These are phyloP conservation scores for Flaveria trinervia DNA, from an alignment of 129 eudicot species.

Conservation along the genomic window DNA sequence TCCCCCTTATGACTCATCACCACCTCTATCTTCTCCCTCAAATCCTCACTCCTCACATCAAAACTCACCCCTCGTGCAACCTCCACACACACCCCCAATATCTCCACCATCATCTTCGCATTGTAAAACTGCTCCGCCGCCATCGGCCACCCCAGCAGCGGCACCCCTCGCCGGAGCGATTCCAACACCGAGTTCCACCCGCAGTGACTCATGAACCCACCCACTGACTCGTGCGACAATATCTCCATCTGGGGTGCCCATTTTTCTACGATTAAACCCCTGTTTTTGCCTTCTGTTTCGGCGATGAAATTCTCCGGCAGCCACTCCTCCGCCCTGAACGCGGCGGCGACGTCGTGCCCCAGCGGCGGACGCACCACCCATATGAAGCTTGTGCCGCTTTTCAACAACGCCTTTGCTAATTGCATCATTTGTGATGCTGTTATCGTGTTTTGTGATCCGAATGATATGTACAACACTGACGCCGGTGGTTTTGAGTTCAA, in stretches of 20 bases:
- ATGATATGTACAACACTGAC: constrained; percentile 67
- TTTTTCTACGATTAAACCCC: constrained; percentile 49
- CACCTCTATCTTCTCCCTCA: constrained; percentile 49
- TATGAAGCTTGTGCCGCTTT: constrained; percentile 38
- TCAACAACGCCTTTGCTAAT: constrained; percentile 53
- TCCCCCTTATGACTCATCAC: constrained; percentile 54
- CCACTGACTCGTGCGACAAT: constrained; percentile 44
- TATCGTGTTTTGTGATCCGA: constrained; percentile 69
- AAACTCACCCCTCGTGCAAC: constrained; percentile 50
- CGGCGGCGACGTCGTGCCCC: constrained; percentile 48
- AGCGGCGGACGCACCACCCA: constrained; percentile 73
- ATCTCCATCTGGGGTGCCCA: constrained; percentile 75
- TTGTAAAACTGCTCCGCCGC: constrained; percentile 56
- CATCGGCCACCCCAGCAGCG: constrained; percentile 67
- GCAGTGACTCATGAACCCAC: constrained; percentile 54
- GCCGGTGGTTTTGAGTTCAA: constrained; percentile 41
- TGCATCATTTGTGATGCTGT: constrained; percentile 69
- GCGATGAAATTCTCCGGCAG: constrained; percentile 55
- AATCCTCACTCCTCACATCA: constrained; percentile 51
- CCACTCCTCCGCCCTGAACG: constrained; percentile 58
- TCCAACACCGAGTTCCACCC: constrained; percentile 79
- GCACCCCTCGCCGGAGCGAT: constrained; percentile 51
- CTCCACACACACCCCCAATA: constrained; percentile 54
- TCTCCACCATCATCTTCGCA: constrained; percentile 55
- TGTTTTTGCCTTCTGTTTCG: constrained; percentile 29